Base-by-base conservation (phyloP, 192 early-diverging fungal species). In the Coemansia sp. region DNA sequence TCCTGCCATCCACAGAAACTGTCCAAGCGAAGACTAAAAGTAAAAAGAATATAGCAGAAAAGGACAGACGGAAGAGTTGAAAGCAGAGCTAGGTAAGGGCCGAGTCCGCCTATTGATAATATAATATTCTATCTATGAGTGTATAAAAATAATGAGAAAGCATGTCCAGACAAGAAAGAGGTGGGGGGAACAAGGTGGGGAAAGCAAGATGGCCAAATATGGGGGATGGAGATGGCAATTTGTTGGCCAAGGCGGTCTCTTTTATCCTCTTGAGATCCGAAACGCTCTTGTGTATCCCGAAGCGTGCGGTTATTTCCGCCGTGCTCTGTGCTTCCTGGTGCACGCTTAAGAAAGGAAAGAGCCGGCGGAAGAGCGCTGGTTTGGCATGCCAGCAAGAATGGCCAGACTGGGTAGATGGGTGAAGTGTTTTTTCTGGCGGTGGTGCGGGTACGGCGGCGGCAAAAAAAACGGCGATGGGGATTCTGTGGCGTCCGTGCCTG, bases 111-210 rank as follows among this genome's bases (percentile, higher is more conserved):
- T 45, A 13, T 45, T 45, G 13, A 45, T 45, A 45, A 45, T 12
- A 12, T 45, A 45, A 25, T 25, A 25, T 25, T 25, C 2, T 25
- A 25, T 25, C 25, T 45, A 45, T 12, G 43, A 13, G 43, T 13
- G 7, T 45, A 45, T 38, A 56, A 56, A 39, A 55, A 46, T 43
- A 68, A 42, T 38, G 32, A 22, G 32, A 68, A 50, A 50, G 38
- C 42, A 46, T 25, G 43, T 54, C 48, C 38, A 39, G 25, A 65
- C 14, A 65, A 60, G 51, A 9, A 68, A 46, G 60, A 60, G 38
- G 3, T 48, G 46, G 46, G 46, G 25, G 25, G 10, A 45, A 37
- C 2, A 20, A 54, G 41, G 46, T 5, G 16, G 22, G 25, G 42
- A 39, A 32, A 17, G 41, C n/a, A 25, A 63, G 48, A 63, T 48